Evolutionary conservation across 768 basidiomycete species (phyloP).

Genomic region (Phanerochaete sordida): DNA sequence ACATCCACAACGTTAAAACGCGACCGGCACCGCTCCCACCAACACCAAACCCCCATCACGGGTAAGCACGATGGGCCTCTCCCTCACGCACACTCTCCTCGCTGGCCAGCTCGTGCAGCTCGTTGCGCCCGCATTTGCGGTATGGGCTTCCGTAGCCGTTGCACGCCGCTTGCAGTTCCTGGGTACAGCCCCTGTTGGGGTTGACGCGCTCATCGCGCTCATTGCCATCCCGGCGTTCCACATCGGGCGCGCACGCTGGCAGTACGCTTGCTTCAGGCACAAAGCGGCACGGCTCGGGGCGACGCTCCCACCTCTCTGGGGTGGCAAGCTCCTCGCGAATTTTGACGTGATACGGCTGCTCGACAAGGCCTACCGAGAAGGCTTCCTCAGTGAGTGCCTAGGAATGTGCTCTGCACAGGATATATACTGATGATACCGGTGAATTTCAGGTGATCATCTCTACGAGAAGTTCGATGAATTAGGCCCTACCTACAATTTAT

Average conservation of each 20-base stretch:
- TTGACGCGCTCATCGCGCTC: neutral
- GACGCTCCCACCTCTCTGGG: slow-evolving; percentile 24
- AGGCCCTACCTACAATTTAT: slow-evolving; percentile 19
- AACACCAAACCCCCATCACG: neutral
- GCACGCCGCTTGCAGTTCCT: neutral
- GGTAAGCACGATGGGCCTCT: neutral
- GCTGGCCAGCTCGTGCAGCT: neutral
- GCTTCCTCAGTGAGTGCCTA: slow-evolving; percentile 33
- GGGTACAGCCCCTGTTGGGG: neutral
- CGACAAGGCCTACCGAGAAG: slow-evolving; percentile 19
- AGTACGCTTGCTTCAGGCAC: neutral
- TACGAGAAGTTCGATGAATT: slow-evolving; percentile 3
- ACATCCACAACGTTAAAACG: no score
- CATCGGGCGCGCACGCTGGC: neutral
- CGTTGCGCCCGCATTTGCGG: neutral
- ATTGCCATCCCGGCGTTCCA: slow-evolving; percentile 1
- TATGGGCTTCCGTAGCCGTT: neutral
- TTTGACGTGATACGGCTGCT: slow-evolving; percentile 29
- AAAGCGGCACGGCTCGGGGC: slow-evolving; percentile 6
- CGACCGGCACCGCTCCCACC: no score
- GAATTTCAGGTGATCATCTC: neutral
- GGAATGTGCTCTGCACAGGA: no score
- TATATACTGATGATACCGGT: no score
- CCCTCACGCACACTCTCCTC: neutral
- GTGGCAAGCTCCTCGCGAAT: slow-evolving; percentile 31